phyloP scores from a whole-genome alignment of 2,329 filamentous ascomycete genomes.

The Fusarium irregulare region DNA sequence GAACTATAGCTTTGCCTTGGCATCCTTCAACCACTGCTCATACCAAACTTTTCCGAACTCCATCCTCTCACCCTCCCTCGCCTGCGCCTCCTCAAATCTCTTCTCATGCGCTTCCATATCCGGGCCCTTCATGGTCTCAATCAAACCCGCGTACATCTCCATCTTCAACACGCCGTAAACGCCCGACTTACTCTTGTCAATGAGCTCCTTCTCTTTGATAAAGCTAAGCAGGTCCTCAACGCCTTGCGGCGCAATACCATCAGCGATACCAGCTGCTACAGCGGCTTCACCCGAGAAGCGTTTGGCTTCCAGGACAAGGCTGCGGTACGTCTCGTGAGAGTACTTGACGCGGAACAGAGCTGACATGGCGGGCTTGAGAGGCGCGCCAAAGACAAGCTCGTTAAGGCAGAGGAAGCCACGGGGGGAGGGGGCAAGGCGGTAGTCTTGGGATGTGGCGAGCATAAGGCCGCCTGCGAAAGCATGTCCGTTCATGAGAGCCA shows the following conservation, averaged over 20 bases:
- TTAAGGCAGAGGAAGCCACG: slow-evolving; percentile 83
- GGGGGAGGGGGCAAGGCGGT: slow-evolving; percentile 78
- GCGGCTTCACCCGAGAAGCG: slow-evolving; percentile 74
- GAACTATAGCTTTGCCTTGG: slow-evolving; percentile 53
- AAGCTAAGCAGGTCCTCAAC: slow-evolving; percentile 71
- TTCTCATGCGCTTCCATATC: slow-evolving; percentile 62
- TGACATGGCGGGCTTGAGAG: slow-evolving; percentile 79
- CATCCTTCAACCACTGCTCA: slow-evolving; percentile 60
- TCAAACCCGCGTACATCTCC: slow-evolving; percentile 78
- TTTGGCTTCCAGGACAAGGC: slow-evolving; percentile 77
- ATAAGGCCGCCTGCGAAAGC: slow-evolving; percentile 86
- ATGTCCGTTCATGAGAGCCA: slow-evolving; percentile 84
- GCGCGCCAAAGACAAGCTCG: slow-evolving; percentile 82
- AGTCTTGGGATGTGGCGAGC: slow-evolving; percentile 85
- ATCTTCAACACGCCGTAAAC: slow-evolving; percentile 78
- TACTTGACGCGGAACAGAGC: slow-evolving; percentile 79
- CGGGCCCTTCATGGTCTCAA: slow-evolving; percentile 67
- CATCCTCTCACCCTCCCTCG: slow-evolving; percentile 55
- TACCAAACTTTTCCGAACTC: slow-evolving; percentile 60
- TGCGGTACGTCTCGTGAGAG: slow-evolving; percentile 65
- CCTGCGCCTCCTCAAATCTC: slow-evolving; percentile 56
- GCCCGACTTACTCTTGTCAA: slow-evolving; percentile 70
- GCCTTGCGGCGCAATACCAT: slow-evolving; percentile 69
- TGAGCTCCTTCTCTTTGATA: slow-evolving; percentile 68
- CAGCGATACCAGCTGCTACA: slow-evolving; percentile 74